These are phyloP conservation scores for Termitomyces sp. DNA, from an alignment of 768 basidiomycete genomes.

Conservation along the genomic window DNA sequence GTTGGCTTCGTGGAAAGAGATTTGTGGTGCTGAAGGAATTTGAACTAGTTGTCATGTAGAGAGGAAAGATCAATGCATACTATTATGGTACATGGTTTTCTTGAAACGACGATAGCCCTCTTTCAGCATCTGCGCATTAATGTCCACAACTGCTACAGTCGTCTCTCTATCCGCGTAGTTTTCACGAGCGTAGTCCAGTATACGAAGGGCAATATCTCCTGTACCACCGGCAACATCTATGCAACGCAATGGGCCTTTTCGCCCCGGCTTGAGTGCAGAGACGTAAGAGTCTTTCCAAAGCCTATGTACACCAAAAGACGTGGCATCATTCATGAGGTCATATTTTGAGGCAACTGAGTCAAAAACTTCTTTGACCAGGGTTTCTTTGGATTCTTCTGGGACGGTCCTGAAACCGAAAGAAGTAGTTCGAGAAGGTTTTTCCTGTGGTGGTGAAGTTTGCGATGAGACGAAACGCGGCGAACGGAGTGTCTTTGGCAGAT, in stretches of 20 bases:
- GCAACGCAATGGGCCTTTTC: slow-evolving; percentile 68
- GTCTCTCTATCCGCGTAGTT: slow-evolving; percentile 88
- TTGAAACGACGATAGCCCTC: slow-evolving; percentile 89
- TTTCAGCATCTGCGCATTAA: slow-evolving; percentile 92
- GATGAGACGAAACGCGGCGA: slow-evolving; percentile 15
- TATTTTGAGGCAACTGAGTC: slow-evolving; percentile 93
- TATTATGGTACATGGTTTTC: slow-evolving; percentile 97
- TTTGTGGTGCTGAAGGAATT: slow-evolving; percentile 60
- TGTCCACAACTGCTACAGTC: slow-evolving; percentile 84
- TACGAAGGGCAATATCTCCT: slow-evolving; percentile 92
- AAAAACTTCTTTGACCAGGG: slow-evolving; percentile 89
- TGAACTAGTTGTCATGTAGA: background rate
- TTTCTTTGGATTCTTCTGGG: slow-evolving; percentile 81
- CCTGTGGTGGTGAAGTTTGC: slow-evolving; percentile 11
- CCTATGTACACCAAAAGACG: slow-evolving; percentile 92
- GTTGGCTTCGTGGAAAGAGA: slow-evolving; percentile 90
- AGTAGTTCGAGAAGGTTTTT: slow-evolving; percentile 39
- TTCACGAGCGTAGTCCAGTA: slow-evolving; percentile 86
- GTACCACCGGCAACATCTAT: slow-evolving; percentile 98
- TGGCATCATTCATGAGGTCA: slow-evolving; percentile 99
- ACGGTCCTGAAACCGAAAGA: slow-evolving; percentile 95
- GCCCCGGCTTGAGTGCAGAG: slow-evolving; percentile 66
- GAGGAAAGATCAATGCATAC: slow-evolving; percentile 37
- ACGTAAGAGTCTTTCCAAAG: slow-evolving; percentile 96
- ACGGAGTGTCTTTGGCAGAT: background rate